Percentiles rank a stretch among this genome's conserved stretches.
Evolutionary conservation across 2,329 filamentous ascomycete species (phyloP).

Genomic region (Didymella segeticola): DNA sequence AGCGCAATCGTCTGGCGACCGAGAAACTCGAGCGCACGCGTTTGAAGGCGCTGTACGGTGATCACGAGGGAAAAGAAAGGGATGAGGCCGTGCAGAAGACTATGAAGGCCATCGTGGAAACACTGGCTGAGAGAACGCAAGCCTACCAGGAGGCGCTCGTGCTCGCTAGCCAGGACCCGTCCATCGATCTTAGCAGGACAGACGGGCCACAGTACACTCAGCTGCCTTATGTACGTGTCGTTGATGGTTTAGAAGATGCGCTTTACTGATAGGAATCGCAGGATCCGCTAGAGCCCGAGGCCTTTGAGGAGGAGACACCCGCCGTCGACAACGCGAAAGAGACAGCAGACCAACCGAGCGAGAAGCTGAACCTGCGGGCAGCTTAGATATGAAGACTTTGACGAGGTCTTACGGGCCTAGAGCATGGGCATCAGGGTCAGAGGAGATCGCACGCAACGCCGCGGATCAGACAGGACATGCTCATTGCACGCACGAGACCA

Average conservation of each 20-base stretch:
- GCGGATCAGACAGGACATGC: not conserved
- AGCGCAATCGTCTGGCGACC: constrained; percentile 88
- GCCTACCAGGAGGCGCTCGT: constrained; percentile 79
- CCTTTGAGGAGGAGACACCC: constrained; percentile 14
- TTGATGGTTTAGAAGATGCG: no score
- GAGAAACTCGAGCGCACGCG: constrained; percentile 72
- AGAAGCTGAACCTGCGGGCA: constrained; percentile 22
- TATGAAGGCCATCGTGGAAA: constrained; percentile 82
- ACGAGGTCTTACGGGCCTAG: not conserved
- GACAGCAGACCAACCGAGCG: constrained; percentile 17
- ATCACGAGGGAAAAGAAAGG: constrained; percentile 68
- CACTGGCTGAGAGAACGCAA: constrained; percentile 86
- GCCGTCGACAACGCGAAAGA: constrained; percentile 16
- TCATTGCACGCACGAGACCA: not conserved
- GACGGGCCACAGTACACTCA: constrained; percentile 37
- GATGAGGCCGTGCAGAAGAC: constrained; percentile 75
- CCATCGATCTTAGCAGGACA: constrained; percentile 33
- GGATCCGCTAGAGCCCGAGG: constrained; percentile 31
- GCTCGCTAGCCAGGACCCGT: constrained; percentile 63
- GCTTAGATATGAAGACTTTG: constrained; percentile 4
- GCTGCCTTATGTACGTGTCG: constrained; percentile 32
- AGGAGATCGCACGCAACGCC: not conserved
- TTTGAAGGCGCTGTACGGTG: constrained; percentile 75
- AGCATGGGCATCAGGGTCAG: not conserved
- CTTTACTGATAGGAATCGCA: constrained; percentile 18